These are phyloP conservation scores for Backusella luteola DNA, from an alignment of 192 early-diverging fungal genomes.

Conservation along the genomic window DNA sequence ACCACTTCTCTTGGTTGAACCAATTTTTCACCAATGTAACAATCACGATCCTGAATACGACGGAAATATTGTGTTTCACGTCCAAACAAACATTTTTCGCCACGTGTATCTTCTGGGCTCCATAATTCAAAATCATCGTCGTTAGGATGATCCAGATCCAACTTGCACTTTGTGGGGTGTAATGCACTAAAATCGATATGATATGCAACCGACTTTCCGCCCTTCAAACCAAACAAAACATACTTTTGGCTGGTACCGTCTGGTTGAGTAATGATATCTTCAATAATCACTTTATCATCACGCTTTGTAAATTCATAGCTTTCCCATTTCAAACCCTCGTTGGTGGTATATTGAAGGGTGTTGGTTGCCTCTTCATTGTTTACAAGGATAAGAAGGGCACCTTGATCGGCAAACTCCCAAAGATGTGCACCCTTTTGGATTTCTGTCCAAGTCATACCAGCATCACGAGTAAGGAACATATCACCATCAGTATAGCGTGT, in stretches of 20 bases:
- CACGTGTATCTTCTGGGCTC: constrained; percentile 49
- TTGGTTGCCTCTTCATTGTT: constrained; percentile 76
- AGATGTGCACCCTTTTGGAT: constrained; percentile 84
- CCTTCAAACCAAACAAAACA: constrained; percentile 67
- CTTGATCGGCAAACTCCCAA: constrained; percentile 94
- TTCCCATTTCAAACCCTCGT: constrained; percentile 76
- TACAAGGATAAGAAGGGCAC: constrained; percentile 81
- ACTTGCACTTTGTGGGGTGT: constrained; percentile 35
- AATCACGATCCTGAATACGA: constrained; percentile 61
- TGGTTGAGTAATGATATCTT: constrained; percentile 69
- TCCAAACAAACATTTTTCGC: constrained; percentile 64
- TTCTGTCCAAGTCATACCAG: constrained; percentile 81
- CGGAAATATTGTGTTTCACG: constrained; percentile 68
- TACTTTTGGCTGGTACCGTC: constrained; percentile 77
- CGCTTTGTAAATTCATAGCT: constrained; percentile 44
- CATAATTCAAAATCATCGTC: constrained; percentile 74
- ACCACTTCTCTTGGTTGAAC: constrained; percentile 52
- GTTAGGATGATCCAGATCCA: constrained; percentile 40
- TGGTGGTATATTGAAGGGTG: constrained; percentile 64
- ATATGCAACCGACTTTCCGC: constrained; percentile 41
- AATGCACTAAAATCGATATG: constrained; percentile 50
- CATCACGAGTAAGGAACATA: constrained; percentile 88
- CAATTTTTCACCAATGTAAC: constrained; percentile 75
- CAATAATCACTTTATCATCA: constrained; percentile 50
- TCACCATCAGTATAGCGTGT: constrained; percentile 65